A percentile compares a stretch with the other conserved stretches of the same genome.
Conservation (phyloP, 1,284 basidiomycete species). For the Ustilago trichophora region DNA sequence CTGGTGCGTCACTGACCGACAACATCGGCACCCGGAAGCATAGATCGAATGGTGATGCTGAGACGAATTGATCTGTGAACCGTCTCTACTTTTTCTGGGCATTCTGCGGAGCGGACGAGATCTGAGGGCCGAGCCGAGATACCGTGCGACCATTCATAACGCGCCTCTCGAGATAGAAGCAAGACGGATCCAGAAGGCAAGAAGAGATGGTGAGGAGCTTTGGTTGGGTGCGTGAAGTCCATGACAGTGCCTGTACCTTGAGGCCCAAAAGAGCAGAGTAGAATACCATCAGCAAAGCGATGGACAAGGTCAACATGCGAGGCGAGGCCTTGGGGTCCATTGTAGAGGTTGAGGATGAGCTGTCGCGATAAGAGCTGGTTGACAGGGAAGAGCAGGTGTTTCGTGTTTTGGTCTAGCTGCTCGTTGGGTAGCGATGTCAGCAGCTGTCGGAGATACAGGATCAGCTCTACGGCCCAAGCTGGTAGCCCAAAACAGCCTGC, state of each 20-base stretch:
- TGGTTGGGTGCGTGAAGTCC: constrained; percentile 38
- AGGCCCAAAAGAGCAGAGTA: constrained; percentile 51
- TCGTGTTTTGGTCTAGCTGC: background rate
- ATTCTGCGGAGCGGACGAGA: constrained; percentile 3
- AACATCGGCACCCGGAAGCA: constrained; percentile 49
- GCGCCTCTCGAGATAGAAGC: constrained; percentile 66
- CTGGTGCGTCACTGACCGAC: constrained; percentile 22
- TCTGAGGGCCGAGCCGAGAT: constrained; percentile 58
- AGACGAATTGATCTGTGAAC: constrained; percentile 34
- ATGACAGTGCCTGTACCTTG: constrained; percentile 44
- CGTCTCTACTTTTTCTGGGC: background rate
- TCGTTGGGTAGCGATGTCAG: background rate
- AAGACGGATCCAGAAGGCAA: constrained; percentile 68
- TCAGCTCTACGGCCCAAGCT: constrained; percentile 25
- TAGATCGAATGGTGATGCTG: constrained; percentile 52
- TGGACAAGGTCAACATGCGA: constrained; percentile 69
- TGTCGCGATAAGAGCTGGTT: constrained; percentile 57
- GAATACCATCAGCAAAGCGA: constrained; percentile 67
- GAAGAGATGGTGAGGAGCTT: constrained; percentile 52
- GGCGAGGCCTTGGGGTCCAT: constrained; percentile 68
- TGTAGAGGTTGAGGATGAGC: constrained; percentile 69
- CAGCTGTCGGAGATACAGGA: constrained; percentile 10
- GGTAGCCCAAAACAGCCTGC: constrained; percentile 27
- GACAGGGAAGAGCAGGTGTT: constrained; percentile 19
- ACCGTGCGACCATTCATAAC: constrained; percentile 69